These are phyloP conservation scores for Acanthamoeba triangularis DNA, from an alignment of 208 protist genomes.

Conservation along the genomic window DNA sequence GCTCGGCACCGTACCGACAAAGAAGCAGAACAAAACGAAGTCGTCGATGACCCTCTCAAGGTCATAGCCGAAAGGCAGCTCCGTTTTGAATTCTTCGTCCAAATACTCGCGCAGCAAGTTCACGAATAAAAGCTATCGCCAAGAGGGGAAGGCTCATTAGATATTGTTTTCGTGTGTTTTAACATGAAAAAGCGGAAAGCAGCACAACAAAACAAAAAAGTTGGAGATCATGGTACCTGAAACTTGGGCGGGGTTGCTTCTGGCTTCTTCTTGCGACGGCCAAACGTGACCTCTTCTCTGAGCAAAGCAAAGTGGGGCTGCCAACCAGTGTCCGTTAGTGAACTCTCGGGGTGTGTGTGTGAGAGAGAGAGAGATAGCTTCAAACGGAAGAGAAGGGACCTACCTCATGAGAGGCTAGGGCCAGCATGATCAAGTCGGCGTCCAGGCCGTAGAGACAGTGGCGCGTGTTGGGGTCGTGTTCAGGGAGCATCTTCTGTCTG, in stretches of 20 bases:
- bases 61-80: constrained; percentile 85
- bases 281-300: constrained; percentile 93
- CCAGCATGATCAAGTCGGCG: constrained; percentile 99
- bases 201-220: not conserved
- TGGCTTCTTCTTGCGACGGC: constrained; percentile 85
- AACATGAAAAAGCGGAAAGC: not conserved
- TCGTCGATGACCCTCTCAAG: constrained; percentile 97
- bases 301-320: constrained; percentile 97
- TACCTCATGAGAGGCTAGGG: constrained; percentile 94
- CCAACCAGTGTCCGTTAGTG: not conserved
- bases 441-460: constrained; percentile 99
- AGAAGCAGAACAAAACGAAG: constrained; percentile 98
- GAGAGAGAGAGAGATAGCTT: too few relatives aligned
- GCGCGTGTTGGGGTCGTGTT: constrained; percentile 96
- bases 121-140: constrained; percentile 89
- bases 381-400: not conserved
- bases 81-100: constrained; percentile 92
- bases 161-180: not conserved
- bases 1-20: constrained; percentile 92
- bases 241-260: constrained; percentile 28
- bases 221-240: not conserved
- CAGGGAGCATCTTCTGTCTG: constrained; percentile 93
- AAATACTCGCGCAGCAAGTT: constrained; percentile 97
- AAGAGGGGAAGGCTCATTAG: not conserved
- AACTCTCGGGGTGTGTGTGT: too few relatives aligned